Evolutionary conservation across 2,329 filamentous ascomycete species (phyloP), one percentile per base, ranked within the genome.

Genomic region (Aspergillus pseudotamarii): DNA sequence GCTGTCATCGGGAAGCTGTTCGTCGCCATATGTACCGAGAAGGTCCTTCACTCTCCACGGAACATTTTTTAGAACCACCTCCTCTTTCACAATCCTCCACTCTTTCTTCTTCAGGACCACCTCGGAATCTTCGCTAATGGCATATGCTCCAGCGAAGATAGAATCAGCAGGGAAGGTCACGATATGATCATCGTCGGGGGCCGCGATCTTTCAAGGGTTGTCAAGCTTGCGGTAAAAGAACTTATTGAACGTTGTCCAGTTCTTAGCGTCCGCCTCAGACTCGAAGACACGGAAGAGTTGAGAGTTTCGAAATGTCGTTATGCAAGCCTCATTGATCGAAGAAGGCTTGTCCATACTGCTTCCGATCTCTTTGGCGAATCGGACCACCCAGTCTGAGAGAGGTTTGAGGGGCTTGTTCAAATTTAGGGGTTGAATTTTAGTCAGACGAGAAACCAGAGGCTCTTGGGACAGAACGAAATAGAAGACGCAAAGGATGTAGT

Each of bases 401-500:
- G 68, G 70, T 2, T 71, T 75, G 9, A 79, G 69, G 2, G 71
- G 71, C 56, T 72, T 64, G 4, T 72, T 65, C 23, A 61, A 67
- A n/a, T 69, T 67, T 19, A 67, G 59, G 10, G 78, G 79, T 0
- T 66, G 45, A 58, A 80, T 75, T 9, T 65, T 62, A 16, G 68
- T 69, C 59, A 78, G 75, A 5, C 62, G 68, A 48, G 50, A 61
- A 3, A 63, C 61, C 28, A 81, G 64, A 1, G 77, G 66, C 0
- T 68, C 38, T 63, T 80, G 78, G 41, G 74, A 67, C n/a, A 81
- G 65, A 34, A 81, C 66, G 62, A 77, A 81, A 68, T 81, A 80
- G 68, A 81, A 80, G 21, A 79, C 66, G 60, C 75, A 77, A 16
- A 81, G 63, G 32, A 75, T 73, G 23, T 74, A 66, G 67, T 78